phyloP scores from a whole-genome alignment of 106 monocot species.

The Alisma plantagoaquatica region DNA sequence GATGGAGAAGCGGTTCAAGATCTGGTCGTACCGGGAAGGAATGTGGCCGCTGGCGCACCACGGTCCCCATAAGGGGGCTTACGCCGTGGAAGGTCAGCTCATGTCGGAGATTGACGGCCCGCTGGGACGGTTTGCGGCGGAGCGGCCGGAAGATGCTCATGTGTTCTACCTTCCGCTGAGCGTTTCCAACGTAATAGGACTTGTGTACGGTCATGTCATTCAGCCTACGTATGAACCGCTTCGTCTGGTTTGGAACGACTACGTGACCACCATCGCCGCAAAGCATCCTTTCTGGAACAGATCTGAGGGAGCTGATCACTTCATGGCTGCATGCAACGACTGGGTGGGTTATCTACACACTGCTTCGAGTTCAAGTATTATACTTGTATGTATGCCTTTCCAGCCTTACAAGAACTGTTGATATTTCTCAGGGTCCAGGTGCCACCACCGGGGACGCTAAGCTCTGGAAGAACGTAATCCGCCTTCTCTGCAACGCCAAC shows the following conservation, averaged over 20 bases:
- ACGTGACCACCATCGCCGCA: conserved; percentile 19
- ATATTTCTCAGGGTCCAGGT: conserved; percentile 14
- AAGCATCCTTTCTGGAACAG: conserved; percentile 61
- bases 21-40: conserved; percentile 57
- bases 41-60: conserved; percentile 59
- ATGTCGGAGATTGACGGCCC: conserved; percentile 41
- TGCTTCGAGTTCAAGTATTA: too few relatives aligned
- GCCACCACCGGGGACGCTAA: conserved; percentile 13
- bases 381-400: background rate
- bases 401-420: too few relatives aligned
- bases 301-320: conserved; percentile 59
- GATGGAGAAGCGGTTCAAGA: conserved; percentile 82
- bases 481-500: conserved; percentile 81
- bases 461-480: conserved; percentile 45
- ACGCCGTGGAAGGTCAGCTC: conserved; percentile 59
- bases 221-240: conserved; percentile 25
- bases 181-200: conserved; percentile 44
- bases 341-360: conserved; percentile 6
- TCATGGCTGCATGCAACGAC: conserved; percentile 76
- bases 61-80: conserved; percentile 38
- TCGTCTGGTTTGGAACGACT: conserved; percentile 28
- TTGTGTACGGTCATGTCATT: conserved; percentile 29
- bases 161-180: conserved; percentile 73
- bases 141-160: conserved; percentile 39
- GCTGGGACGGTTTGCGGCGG: conserved; percentile 22